phyloP scores from a whole-genome alignment of 1,139 yeast genomes.

The Pichia sp. region DNA sequence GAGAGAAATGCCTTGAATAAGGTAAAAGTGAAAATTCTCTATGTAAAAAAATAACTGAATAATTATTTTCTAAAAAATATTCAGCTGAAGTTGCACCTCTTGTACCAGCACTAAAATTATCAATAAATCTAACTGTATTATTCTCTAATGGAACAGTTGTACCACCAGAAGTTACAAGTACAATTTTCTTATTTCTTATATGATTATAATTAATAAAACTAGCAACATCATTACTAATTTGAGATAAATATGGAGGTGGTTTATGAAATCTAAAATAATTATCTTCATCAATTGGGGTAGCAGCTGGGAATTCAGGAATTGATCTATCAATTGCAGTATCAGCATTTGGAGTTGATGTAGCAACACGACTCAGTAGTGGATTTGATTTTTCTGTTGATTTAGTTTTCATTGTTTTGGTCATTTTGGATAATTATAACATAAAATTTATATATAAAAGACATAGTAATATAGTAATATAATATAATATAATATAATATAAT shows the following conservation, averaged over 20 bases:
- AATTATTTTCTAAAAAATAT: conserved; percentile 75
- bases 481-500: too few species aligned
- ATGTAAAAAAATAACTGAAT: conserved; percentile 88
- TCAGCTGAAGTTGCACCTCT: conserved; percentile 97
- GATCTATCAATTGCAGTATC: conserved; percentile 72
- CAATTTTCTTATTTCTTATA: conserved; percentile 45
- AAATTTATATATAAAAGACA: too few species aligned
- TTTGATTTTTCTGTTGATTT: too few species aligned
- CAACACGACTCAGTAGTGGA: conserved; percentile 15
- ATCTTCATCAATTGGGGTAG: conserved; percentile 67
- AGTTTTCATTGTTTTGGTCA: too few species aligned
- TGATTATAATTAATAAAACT: conserved; percentile 52
- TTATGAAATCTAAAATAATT: conserved; percentile 63
- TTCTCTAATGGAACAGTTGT: conserved; percentile 96
- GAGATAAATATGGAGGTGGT: conserved; percentile 68
- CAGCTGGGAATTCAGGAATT: conserved; percentile 74
- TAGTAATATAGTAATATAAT: too few species aligned
- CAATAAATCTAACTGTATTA: conserved; percentile 93
- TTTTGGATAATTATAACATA: too few species aligned
- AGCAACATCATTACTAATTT: conserved; percentile 49
- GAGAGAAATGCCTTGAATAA: conserved; percentile 81
- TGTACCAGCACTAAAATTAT: conserved; percentile 95
- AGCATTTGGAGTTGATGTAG: conserved; percentile 60
- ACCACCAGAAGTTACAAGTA: conserved; percentile 92
- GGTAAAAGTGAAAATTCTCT: conserved; percentile 90